Base-by-base conservation (phyloP, 2,329 filamentous ascomycete species). In the Dactylellina parvicollis region DNA sequence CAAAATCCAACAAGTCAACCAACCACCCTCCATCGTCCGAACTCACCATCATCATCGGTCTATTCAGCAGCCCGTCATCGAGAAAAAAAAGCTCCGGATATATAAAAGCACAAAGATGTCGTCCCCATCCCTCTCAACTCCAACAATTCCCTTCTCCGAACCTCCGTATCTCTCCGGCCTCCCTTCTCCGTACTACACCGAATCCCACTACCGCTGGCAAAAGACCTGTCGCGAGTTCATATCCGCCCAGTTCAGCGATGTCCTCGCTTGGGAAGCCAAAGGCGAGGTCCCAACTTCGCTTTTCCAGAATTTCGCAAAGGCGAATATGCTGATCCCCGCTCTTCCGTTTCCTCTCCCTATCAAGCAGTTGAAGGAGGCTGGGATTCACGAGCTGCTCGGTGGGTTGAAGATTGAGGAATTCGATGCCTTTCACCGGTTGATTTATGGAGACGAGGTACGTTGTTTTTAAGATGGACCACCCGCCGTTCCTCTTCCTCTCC, bases 371-470 rank as follows among this genome's bases (percentile, higher is more conserved):
- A 88, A 88, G 79, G 85, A 83, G 46, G 77, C 89, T 16, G 89
- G 88, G 0, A 88, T 92, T 47, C 81, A 87, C 66, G 85, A 90
- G 76, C 86, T 92, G 40, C 52, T 82, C 89, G 0, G 89, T 0
- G 85, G 85, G 0, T 80, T 89, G 1, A 87, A 86, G 75, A 86
- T 92, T 1, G 89, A 92, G 78, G 88, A 92, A 24, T 92, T 88
- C 81, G 89, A 91, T 77, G 88, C 89, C 75, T 82, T 91, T 8
- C 89, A 92, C 78, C 87, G 85, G 0, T 83, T 88, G 60, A 92
- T 92, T 55, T 92, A 89, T 77, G 81, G 82, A 2, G 89, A 92
- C 77, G 90, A 91, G 81, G 84, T 85, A 76, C 46, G 77, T 52
- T n/a, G n/a, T n/a, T n/a, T n/a, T n/a, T n/a, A n/a, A n/a, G n/a